Percentiles rank a stretch among this genome's conserved stretches.
These are phyloP conservation scores for Arctostaphylos glauca DNA, from an alignment of 148 eudicot genomes.

Conservation along the genomic window DNA sequence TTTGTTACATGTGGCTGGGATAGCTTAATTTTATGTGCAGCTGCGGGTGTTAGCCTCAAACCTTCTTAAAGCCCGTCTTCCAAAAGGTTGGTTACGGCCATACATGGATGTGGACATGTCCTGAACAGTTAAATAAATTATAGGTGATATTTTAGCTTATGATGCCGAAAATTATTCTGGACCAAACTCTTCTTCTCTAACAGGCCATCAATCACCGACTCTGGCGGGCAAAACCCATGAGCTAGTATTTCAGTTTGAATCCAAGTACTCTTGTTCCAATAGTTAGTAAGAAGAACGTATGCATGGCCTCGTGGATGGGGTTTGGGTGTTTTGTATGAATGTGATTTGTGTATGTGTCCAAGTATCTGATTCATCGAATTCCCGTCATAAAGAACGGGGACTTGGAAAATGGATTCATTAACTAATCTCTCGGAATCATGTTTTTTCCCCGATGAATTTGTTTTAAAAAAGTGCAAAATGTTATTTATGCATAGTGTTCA, in stretches of 20 bases:
- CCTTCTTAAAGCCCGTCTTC: no score
- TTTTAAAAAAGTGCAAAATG: not conserved
- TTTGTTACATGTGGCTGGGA: no score
- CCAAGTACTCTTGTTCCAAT: not conserved
- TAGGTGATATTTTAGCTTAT: no score
- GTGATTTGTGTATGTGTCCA: not conserved
- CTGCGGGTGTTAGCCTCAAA: no score
- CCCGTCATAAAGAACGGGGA: not conserved
- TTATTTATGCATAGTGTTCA: not conserved
- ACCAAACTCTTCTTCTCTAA: no score
- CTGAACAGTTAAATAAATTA: not conserved
- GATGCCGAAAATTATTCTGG: no score
- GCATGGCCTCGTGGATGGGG: not conserved
- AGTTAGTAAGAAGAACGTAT: not conserved
- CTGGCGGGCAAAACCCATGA: not conserved
- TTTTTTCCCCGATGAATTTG: not conserved
- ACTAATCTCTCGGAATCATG: not conserved
- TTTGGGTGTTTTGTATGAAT: not conserved
- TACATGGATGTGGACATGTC: not conserved
- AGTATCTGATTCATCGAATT: not conserved
- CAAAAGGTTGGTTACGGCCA: not conserved
- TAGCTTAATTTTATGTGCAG: no score
- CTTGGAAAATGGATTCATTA: not conserved
- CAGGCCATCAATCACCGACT: no score
- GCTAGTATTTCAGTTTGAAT: not conserved